phyloP scores from a whole-genome alignment of 768 basidiomycete species.

The Lanmaoa pseudosensibilis region DNA sequence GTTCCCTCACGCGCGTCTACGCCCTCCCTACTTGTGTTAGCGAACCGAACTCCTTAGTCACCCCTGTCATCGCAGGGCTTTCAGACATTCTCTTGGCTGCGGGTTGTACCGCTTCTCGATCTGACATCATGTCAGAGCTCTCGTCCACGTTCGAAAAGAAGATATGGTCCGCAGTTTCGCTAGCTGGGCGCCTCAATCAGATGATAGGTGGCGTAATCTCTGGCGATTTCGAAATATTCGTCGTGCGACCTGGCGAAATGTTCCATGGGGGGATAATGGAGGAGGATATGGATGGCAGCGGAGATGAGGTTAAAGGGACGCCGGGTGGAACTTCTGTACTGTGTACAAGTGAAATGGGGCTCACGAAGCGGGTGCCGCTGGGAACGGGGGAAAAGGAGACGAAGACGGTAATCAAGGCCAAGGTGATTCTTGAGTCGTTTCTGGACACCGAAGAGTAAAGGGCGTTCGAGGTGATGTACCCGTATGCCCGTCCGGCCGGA shows the following conservation, averaged over 20 bases:
- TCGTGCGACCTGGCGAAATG: not conserved
- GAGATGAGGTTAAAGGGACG: no score
- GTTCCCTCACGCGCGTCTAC: constrained; percentile 2
- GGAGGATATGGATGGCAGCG: not conserved
- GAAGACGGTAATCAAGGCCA: constrained; percentile 1
- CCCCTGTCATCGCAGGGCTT: not conserved
- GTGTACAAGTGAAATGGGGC: not conserved
- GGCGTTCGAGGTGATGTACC: not conserved
- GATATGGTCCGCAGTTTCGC: not conserved
- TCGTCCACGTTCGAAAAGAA: not conserved
- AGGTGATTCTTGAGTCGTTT: constrained; percentile 3
- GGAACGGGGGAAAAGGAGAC: not conserved
- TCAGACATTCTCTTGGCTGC: not conserved
- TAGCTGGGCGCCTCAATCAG: not conserved
- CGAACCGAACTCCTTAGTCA: not conserved
- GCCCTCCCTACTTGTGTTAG: not conserved
- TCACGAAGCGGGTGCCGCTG: not conserved
- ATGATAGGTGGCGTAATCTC: constrained; percentile 9
- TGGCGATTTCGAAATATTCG: constrained; percentile 8
- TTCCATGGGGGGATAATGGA: not conserved
- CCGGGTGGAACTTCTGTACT: not conserved
- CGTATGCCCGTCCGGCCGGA: not conserved
- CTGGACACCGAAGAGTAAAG: not conserved
- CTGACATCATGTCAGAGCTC: not conserved
- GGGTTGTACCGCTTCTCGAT: not conserved